phyloP scores from a whole-genome alignment of 2,329 filamentous ascomycete species.

The Aspergillus sojae region DNA sequence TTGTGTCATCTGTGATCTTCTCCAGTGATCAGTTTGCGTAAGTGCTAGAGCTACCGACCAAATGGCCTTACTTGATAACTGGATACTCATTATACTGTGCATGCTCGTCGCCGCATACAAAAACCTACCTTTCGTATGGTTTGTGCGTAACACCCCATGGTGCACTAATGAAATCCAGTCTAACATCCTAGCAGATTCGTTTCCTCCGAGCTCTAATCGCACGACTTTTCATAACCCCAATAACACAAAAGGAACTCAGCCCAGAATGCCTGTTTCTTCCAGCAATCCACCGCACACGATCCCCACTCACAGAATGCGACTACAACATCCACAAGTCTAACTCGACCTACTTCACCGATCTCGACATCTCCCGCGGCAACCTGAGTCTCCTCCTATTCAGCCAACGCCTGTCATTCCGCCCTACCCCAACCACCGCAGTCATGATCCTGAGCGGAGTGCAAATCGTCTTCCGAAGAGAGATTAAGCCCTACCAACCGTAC shows the following conservation, averaged over 20 bases:
- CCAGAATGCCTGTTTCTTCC: conserved; percentile 10
- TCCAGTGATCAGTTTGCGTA: neutral
- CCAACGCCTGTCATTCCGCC: conserved; percentile 6
- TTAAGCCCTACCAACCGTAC: conserved; percentile 64
- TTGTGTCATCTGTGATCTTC: neutral
- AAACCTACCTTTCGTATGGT: conserved; percentile 14
- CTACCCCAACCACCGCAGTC: neutral
- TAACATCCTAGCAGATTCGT: conserved; percentile 4
- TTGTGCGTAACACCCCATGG: neutral
- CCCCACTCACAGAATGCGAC: conserved; percentile 20
- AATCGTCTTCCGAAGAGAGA: conserved; percentile 69
- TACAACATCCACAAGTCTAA: conserved; percentile 26
- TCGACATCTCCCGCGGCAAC: conserved; percentile 21
- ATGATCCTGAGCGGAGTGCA: conserved; percentile 55
- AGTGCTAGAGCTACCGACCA: neutral
- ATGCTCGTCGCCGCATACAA: conserved; percentile 9
- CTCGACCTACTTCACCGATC: conserved; percentile 22
- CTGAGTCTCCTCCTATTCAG: conserved; percentile 9
- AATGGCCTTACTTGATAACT: neutral
- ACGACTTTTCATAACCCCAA: conserved; percentile 4
- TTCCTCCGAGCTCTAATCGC: conserved; percentile 4
- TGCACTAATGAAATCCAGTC: neutral
- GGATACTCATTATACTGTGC: neutral
- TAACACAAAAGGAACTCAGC: neutral
- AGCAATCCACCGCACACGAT: conserved; percentile 5